Percentiles rank a stretch among this genome's conserved stretches.
Evolutionary conservation across 495 filamentous ascomycete genomes (phyloP).

Genomic region (Aspergillus panamensis): DNA sequence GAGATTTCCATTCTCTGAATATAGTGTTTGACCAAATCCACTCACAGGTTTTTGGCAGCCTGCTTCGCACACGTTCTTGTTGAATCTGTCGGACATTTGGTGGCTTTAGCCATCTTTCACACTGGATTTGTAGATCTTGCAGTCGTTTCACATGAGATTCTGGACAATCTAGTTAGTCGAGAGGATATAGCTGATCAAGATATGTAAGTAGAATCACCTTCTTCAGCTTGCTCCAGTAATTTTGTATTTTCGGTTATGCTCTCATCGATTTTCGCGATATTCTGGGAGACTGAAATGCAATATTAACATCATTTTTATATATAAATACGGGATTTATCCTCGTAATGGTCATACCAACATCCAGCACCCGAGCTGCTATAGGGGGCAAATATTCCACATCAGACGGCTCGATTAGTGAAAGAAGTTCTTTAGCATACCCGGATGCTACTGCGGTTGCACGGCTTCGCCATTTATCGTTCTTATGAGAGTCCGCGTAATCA

Average conservation of each 20-base stretch:
- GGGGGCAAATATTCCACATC: constrained; percentile 1
- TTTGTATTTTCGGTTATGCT: background rate
- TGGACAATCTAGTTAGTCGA: background rate
- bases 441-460: background rate
- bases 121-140: background rate
- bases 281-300: background rate
- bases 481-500: constrained; percentile 1
- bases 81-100: background rate
- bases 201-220: background rate
- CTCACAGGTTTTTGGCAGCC: background rate
- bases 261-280: background rate
- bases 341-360: background rate
- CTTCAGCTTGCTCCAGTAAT: background rate
- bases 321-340: background rate
- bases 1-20: background rate
- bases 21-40: background rate
- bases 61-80: background rate
- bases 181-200: background rate
- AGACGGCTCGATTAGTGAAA: constrained; percentile 1
- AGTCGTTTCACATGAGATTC: background rate
- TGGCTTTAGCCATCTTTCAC: background rate
- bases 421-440: constrained; percentile 1
- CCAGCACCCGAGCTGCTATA: background rate
- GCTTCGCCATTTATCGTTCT: background rate
- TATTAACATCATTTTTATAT: background rate